These are phyloP conservation scores for Scytalidium lignicola DNA, from an alignment of 2,329 filamentous ascomycete genomes.

Conservation along the genomic window DNA sequence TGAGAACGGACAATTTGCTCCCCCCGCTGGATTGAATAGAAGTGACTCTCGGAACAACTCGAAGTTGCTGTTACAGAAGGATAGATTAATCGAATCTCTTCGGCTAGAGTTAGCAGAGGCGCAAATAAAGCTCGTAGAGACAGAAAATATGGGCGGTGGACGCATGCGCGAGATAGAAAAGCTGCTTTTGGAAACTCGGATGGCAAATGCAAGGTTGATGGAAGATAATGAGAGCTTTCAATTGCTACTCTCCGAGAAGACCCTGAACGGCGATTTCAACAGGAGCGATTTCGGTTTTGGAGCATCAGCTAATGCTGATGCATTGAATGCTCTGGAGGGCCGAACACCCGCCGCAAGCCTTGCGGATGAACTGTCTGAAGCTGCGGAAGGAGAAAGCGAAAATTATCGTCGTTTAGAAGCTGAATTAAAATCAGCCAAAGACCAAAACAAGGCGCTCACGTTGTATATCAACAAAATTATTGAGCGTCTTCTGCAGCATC, in stretches of 20 bases:
- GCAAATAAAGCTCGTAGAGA: slow-evolving; percentile 91
- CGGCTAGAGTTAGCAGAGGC: slow-evolving; percentile 89
- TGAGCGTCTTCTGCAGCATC: slow-evolving; percentile 85
- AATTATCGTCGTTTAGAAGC: slow-evolving; percentile 65
- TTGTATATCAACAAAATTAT: slow-evolving; percentile 99
- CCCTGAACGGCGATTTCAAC: slow-evolving; percentile 86
- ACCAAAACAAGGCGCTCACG: slow-evolving; percentile 95
- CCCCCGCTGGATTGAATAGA: slow-evolving; percentile 75
- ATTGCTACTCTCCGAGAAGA: slow-evolving; percentile 88
- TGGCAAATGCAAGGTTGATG: slow-evolving; percentile 94
- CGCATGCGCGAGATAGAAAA: slow-evolving; percentile 86
- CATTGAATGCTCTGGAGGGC: slow-evolving; percentile 60
- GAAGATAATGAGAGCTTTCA: slow-evolving; percentile 99
- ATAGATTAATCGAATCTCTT: slow-evolving; percentile 90
- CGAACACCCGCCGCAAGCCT: slow-evolving; percentile 54
- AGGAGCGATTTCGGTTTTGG: slow-evolving; percentile 74
- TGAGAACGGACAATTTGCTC: slow-evolving; percentile 77
- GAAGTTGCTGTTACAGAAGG: slow-evolving; percentile 87
- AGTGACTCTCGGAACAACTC: slow-evolving; percentile 88
- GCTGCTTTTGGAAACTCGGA: slow-evolving; percentile 82
- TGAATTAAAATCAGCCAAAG: slow-evolving; percentile 75
- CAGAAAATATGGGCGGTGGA: slow-evolving; percentile 87
- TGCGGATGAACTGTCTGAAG: slow-evolving; percentile 82
- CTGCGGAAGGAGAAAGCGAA: slow-evolving; percentile 56
- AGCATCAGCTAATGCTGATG: slow-evolving; percentile 55